These are phyloP conservation scores for Handroanthus guayacan DNA, from an alignment of 257 asterid species.

Conservation along the genomic window DNA sequence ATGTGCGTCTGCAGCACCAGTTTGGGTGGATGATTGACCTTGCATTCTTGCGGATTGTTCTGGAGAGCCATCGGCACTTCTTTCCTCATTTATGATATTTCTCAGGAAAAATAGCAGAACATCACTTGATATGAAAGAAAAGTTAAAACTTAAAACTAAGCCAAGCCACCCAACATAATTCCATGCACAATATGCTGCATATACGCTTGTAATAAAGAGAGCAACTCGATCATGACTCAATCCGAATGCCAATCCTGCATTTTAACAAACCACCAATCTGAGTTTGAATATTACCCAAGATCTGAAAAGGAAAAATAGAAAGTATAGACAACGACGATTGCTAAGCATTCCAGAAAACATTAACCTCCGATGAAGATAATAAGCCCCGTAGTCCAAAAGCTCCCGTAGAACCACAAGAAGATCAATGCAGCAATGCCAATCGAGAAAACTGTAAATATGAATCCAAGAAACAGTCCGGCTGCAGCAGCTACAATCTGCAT, in stretches of 20 bases:
- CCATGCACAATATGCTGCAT: constrained; percentile 64
- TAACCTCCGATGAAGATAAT: constrained; percentile 58
- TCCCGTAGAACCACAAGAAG: constrained; percentile 61
- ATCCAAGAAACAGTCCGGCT: constrained; percentile 51
- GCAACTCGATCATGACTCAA: constrained; percentile 54
- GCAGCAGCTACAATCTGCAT: constrained; percentile 49
- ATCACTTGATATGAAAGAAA: constrained; percentile 67
- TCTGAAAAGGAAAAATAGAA: neutral
- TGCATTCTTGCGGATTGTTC: constrained; percentile 51
- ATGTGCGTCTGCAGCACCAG: constrained; percentile 38
- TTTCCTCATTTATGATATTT: constrained; percentile 49
- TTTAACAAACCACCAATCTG: constrained; percentile 19
- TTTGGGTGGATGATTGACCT: constrained; percentile 47
- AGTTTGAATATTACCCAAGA: constrained; percentile 1
- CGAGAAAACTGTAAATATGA: constrained; percentile 48
- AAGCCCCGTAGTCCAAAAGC: constrained; percentile 62
- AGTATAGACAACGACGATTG: neutral
- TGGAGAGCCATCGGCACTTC: constrained; percentile 43
- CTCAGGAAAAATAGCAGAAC: constrained; percentile 51
- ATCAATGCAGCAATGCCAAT: constrained; percentile 42
- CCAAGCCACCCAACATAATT: constrained; percentile 67
- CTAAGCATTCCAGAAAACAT: constrained; percentile 10
- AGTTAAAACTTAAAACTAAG: constrained; percentile 54
- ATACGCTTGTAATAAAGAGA: constrained; percentile 50
- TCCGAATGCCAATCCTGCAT: constrained; percentile 54